Conservation (phyloP, 2,329 filamentous ascomycete genomes). For the Fusarium haematococcum region DNA sequence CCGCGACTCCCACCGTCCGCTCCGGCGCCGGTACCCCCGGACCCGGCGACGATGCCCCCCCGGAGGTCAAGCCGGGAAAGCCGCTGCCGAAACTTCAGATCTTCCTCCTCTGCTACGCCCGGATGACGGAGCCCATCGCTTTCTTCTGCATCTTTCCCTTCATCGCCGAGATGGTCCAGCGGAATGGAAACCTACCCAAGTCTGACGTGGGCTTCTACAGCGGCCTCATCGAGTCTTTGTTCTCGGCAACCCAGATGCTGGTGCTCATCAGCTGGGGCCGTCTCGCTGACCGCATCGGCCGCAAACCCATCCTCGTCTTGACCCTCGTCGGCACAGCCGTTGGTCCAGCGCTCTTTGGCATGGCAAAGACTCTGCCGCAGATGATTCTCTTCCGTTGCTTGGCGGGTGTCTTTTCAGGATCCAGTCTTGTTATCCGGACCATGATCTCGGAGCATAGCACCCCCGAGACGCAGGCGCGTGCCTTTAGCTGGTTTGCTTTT, state of each 20-base stretch:
- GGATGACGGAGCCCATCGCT: constrained; percentile 80
- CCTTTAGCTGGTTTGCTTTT: constrained; percentile 84
- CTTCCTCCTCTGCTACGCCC: constrained; percentile 77
- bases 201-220: constrained; percentile 84
- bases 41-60: constrained; percentile 7
- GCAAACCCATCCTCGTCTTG: constrained; percentile 78
- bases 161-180: constrained; percentile 80
- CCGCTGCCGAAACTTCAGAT: constrained; percentile 70
- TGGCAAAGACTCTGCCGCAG: constrained; percentile 74
- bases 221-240: constrained; percentile 80
- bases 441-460: constrained; percentile 83
- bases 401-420: constrained; percentile 80
- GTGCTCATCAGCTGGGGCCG: constrained; percentile 82
- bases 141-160: constrained; percentile 88
- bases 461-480: constrained; percentile 74
- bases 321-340: constrained; percentile 74
- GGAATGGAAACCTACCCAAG: constrained; percentile 70
- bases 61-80: constrained; percentile 15
- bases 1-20: constrained; percentile 24
- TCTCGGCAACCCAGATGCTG: constrained; percentile 80
- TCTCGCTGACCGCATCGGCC: constrained; percentile 71
- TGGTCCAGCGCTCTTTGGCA: constrained; percentile 74
- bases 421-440: constrained; percentile 78
- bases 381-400: constrained; percentile 80
- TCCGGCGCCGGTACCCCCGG: constrained; percentile 13